Conservation (phyloP, 2,329 filamentous ascomycete species). For the Pyrenophora seminiperda region DNA sequence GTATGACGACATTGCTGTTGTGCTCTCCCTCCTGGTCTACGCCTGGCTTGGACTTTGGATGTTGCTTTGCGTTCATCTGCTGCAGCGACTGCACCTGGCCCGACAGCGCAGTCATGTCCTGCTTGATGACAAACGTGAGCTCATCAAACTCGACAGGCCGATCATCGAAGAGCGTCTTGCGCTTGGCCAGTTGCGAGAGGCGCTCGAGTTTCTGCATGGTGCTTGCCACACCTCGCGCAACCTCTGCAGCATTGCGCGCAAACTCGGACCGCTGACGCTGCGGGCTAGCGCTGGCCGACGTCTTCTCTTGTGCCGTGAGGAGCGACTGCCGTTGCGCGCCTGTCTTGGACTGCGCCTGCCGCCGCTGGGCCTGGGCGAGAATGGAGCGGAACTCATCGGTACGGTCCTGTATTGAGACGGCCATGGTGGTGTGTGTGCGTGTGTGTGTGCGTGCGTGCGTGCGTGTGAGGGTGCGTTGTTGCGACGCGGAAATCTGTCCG, state of each 20-base stretch:
- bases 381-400: conserved; percentile 95
- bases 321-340: conserved; percentile 81
- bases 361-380: conserved; percentile 80
- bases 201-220: conserved; percentile 97
- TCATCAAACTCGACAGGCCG: conserved; percentile 96
- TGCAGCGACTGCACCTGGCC: conserved; percentile 87
- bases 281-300: conserved; percentile 60
- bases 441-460: conserved; percentile 15
- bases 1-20: conserved; percentile 94
- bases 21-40: conserved; percentile 86
- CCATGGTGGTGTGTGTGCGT: conserved; percentile 57
- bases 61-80: conserved; percentile 74
- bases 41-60: conserved; percentile 62
- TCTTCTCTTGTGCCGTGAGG: conserved; percentile 70
- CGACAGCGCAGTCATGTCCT: conserved; percentile 85
- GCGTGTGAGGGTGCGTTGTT: conserved; percentile 10
- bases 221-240: conserved; percentile 85
- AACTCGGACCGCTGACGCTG: conserved; percentile 76
- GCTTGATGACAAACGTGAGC: conserved; percentile 96
- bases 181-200: conserved; percentile 89
- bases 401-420: conserved; percentile 88
- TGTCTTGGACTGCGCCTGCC: conserved; percentile 74
- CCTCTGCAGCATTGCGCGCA: conserved; percentile 86
- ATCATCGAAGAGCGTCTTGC: conserved; percentile 97
- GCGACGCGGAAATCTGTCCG: conserved; percentile 12